Percentiles rank a stretch among this genome's conserved stretches.
These are phyloP conservation scores for Saccharomycopsis selenospora DNA, from an alignment of 805 yeast genomes.

Conservation along the genomic window DNA sequence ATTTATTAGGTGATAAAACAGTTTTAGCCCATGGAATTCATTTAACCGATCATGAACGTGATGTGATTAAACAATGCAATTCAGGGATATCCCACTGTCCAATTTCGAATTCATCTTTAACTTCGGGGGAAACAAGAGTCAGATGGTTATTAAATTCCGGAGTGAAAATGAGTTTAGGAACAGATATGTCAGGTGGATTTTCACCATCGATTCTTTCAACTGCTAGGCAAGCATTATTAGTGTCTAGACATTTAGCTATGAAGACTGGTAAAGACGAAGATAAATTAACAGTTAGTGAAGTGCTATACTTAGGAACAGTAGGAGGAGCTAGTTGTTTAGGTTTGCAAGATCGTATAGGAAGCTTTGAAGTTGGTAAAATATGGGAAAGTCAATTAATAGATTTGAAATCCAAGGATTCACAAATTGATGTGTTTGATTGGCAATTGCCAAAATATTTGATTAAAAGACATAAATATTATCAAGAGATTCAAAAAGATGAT, in stretches of 20 bases:
- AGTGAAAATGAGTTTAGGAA: slow-evolving; percentile 74
- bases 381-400: slow-evolving; percentile 83
- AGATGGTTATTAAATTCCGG: slow-evolving; percentile 56
- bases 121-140: slow-evolving; percentile 86
- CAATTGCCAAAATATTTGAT: slow-evolving; percentile 39
- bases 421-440: slow-evolving; percentile 71
- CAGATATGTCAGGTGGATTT: slow-evolving; percentile 75
- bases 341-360: slow-evolving; percentile 52
- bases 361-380: slow-evolving; percentile 67
- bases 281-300: slow-evolving; percentile 61
- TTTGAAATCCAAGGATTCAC: slow-evolving; percentile 44
- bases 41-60: slow-evolving; percentile 55
- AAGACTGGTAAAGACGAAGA: slow-evolving; percentile 36
- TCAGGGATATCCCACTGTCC: slow-evolving; percentile 92
- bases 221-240: slow-evolving; percentile 64
- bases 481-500: neutral
- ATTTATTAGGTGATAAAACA: slow-evolving; percentile 56
- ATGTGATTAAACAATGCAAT: slow-evolving; percentile 43
- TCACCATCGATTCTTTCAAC: slow-evolving; percentile 56
- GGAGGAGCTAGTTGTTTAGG: slow-evolving; percentile 84
- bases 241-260: slow-evolving; percentile 66
- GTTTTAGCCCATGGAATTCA: slow-evolving; percentile 89
- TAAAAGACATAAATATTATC: slow-evolving; percentile 9
- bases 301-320: slow-evolving; percentile 70
- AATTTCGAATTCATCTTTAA: slow-evolving; percentile 75